Base-by-base conservation (phyloP, 441 rosid genomes). In the Macaranga tanarius region DNA sequence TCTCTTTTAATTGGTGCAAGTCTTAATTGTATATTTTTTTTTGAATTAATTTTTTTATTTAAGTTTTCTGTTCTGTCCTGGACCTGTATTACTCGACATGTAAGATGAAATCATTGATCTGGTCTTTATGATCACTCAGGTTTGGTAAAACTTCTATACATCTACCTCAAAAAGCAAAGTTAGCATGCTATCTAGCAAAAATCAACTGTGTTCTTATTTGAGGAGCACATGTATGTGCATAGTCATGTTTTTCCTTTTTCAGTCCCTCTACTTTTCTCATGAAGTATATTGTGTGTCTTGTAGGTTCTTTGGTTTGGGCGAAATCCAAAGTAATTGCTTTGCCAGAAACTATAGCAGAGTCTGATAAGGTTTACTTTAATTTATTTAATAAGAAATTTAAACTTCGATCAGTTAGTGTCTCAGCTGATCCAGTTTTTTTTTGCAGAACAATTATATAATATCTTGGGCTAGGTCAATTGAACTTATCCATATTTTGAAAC, bases 251-350 rank as follows among this genome's bases (percentile, higher is more conserved):
- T 55, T 11, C 34, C 58, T 73, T 75, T 63, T 16, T 47, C 26
- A 56, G 65, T 17, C 12, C 47, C 28, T 23, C 54, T 12, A 22
- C 23, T 52, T 72, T 74, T 59, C 52, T 50, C 26, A 62, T 58
- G 71, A 51, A 64, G 7, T 15, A 25, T 76, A 62, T 55, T 42
- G 12, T 38, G 45, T 79, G 17, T 76, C 16, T n/a, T 16, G 65
- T 75, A 90, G 97, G 95, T 87, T 94, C 80, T 87, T 94, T 70
- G 70, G 10, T 31, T 34, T 95, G 97, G 97, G 97, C 89, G 51
- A 84, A 81, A 69, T 87, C 93, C 74, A 89, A 85, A 81, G 90
- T 85, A 73, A 62, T 84, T 82, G 20, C 67, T 71, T 71, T 85
- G 64, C 86, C 91, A 44, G 88, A 75, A 59, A 86, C 85, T 64